A percentile compares a stretch with the other conserved stretches of the same genome.
Conservation (phyloP, 169 alveolate genomes). For the Cryptosporidium viatorum region DNA sequence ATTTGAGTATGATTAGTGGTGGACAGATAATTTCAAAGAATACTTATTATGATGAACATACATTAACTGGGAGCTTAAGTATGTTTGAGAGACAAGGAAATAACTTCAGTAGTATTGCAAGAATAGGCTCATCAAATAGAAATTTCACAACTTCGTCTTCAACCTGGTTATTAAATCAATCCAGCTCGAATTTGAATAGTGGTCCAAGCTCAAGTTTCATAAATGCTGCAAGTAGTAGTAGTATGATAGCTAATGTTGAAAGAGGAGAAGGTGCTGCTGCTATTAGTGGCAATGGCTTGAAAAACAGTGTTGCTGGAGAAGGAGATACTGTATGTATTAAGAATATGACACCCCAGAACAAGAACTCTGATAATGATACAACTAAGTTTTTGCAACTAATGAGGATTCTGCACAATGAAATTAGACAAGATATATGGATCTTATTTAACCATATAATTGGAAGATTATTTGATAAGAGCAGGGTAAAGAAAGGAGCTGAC, state of each 20-base stretch:
- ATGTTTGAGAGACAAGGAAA: not conserved
- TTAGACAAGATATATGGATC: constrained; percentile 77
- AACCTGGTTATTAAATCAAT: not conserved
- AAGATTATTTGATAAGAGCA: constrained; percentile 75
- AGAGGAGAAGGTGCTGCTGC: not conserved
- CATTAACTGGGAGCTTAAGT: not conserved
- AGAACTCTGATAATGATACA: constrained; percentile 1
- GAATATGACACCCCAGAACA: not conserved
- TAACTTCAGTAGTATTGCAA: not conserved
- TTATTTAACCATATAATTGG: constrained; percentile 76
- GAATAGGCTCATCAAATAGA: not conserved
- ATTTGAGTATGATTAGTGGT: not conserved
- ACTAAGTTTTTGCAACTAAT: constrained; percentile 68
- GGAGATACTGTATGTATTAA: not conserved
- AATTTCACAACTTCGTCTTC: not conserved
- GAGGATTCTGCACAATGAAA: constrained; percentile 78
- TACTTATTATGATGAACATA: not conserved
- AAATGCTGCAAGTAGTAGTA: not conserved
- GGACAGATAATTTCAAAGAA: not conserved
- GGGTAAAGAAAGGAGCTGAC: constrained; percentile 75
- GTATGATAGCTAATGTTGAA: not conserved
- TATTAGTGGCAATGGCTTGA: not conserved
- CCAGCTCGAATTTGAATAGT: not conserved
- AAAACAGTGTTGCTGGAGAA: not conserved
- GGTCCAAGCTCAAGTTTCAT: not conserved